phyloP scores from a whole-genome alignment of 2,329 filamentous ascomycete genomes.

The Aureobasidium lini region DNA sequence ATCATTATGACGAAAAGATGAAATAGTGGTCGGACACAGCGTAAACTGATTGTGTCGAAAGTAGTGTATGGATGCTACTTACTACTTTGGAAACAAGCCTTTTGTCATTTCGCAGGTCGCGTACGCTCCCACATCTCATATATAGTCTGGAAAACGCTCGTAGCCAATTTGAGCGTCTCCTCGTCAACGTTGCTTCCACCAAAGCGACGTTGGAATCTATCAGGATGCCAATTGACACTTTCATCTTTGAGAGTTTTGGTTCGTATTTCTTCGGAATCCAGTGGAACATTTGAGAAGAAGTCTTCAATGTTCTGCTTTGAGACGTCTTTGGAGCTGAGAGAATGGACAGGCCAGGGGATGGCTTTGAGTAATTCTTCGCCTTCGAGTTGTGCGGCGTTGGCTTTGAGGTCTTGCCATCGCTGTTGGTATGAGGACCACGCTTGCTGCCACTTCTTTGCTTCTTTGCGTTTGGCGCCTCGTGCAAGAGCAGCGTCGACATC shows the following conservation, averaged over 20 bases:
- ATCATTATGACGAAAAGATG: background rate
- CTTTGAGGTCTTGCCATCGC: constrained; percentile 54
- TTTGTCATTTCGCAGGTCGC: background rate
- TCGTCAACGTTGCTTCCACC: constrained; percentile 63
- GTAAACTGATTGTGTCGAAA: too few species aligned
- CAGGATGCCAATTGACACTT: constrained; percentile 90
- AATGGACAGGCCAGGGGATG: constrained; percentile 67
- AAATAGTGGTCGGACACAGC: background rate
- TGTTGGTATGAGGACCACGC: constrained; percentile 58
- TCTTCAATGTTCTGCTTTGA: constrained; percentile 53
- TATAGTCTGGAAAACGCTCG: constrained; percentile 83
- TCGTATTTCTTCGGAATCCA: constrained; percentile 22
- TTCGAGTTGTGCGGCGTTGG: background rate
- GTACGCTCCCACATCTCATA: constrained; percentile 5
- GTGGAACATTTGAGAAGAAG: constrained; percentile 58
- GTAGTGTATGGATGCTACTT: background rate
- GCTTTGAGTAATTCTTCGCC: constrained; percentile 18
- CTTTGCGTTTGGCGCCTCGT: constrained; percentile 57
- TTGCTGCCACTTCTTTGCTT: constrained; percentile 47
- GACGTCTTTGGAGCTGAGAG: constrained; percentile 51
- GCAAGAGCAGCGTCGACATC: constrained; percentile 60
- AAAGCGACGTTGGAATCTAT: constrained; percentile 90
- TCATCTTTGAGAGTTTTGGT: constrained; percentile 64
- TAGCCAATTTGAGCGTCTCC: constrained; percentile 68
- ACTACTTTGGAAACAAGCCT: background rate